These are phyloP conservation scores for Capsicum pubescens DNA, from an alignment of 257 asterid genomes.

Conservation along the genomic window DNA sequence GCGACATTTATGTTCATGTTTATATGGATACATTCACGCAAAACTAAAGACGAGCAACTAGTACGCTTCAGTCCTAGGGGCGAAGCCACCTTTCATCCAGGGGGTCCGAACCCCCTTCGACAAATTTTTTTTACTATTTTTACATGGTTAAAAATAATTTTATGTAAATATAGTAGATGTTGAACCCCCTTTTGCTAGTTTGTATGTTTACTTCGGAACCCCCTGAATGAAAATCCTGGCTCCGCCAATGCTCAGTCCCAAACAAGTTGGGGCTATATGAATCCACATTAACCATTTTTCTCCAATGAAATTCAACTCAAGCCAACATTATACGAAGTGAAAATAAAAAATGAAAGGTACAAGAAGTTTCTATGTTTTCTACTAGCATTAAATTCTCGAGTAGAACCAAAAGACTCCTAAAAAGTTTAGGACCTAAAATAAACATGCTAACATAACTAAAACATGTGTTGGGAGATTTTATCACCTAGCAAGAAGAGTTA, in stretches of 20 bases:
- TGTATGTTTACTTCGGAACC: no score
- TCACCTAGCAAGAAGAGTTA: not conserved
- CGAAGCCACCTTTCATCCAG: no score
- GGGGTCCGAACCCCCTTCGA: no score
- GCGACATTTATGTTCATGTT: constrained; percentile 7
- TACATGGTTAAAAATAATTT: no score
- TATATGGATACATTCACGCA: not conserved
- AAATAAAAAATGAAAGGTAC: not conserved
- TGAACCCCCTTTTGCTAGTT: no score
- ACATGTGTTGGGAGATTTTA: not conserved
- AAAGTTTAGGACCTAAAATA: not conserved
- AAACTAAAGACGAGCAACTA: not conserved
- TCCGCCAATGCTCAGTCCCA: not conserved
- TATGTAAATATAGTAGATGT: no score
- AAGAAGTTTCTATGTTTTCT: not conserved
- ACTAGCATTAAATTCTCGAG: not conserved
- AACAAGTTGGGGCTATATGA: constrained; percentile 18
- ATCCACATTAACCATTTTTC: constrained; percentile 2
- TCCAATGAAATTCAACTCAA: not conserved
- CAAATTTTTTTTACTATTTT: no score
- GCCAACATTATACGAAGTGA: not conserved
- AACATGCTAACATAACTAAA: not conserved
- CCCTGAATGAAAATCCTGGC: no score
- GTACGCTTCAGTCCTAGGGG: not conserved
- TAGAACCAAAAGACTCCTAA: no score